Evolutionary conservation across 2,329 filamentous ascomycete genomes (phyloP).

Genomic region (Tolypocladium inflatum): DNA sequence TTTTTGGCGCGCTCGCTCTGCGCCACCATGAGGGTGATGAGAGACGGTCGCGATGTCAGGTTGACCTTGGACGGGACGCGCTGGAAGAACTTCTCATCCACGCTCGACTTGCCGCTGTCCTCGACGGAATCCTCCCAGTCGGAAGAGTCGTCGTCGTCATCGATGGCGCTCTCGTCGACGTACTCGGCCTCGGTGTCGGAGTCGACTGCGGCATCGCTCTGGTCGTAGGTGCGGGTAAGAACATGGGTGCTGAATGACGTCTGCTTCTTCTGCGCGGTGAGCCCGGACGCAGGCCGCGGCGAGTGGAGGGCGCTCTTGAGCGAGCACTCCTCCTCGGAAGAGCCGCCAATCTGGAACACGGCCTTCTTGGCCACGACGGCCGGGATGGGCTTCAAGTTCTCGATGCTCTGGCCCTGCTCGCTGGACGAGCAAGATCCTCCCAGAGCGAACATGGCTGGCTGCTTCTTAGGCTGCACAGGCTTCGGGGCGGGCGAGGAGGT

Average conservation of each 20-base stretch:
- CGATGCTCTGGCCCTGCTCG: constrained; percentile 39
- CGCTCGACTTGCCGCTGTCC: constrained; percentile 73
- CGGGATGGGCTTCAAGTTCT: constrained; percentile 27
- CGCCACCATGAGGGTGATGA: constrained; percentile 80
- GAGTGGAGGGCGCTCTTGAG: constrained; percentile 45
- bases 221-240: constrained; percentile 52
- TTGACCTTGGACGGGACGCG: constrained; percentile 84
- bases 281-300: constrained; percentile 27
- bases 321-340: constrained; percentile 73
- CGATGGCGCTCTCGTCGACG: constrained; percentile 75
- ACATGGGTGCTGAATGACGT: constrained; percentile 75
- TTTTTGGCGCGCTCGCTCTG: constrained; percentile 64
- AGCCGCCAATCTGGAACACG: constrained; percentile 45
- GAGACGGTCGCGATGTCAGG: constrained; percentile 73
- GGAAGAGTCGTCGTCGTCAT: constrained; percentile 55
- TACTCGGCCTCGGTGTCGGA: constrained; percentile 47
- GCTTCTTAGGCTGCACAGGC: constrained; percentile 58
- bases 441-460: constrained; percentile 55
- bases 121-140: constrained; percentile 62
- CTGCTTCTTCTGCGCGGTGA: constrained; percentile 49
- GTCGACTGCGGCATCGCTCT: constrained; percentile 28
- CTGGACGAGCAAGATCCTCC: constrained; percentile 74
- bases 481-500: constrained; percentile 49
- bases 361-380: constrained; percentile 20
- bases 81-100: constrained; percentile 78